These are phyloP conservation scores for Mrakia blollopis DNA, from an alignment of 768 basidiomycete genomes.

Conservation along the genomic window DNA sequence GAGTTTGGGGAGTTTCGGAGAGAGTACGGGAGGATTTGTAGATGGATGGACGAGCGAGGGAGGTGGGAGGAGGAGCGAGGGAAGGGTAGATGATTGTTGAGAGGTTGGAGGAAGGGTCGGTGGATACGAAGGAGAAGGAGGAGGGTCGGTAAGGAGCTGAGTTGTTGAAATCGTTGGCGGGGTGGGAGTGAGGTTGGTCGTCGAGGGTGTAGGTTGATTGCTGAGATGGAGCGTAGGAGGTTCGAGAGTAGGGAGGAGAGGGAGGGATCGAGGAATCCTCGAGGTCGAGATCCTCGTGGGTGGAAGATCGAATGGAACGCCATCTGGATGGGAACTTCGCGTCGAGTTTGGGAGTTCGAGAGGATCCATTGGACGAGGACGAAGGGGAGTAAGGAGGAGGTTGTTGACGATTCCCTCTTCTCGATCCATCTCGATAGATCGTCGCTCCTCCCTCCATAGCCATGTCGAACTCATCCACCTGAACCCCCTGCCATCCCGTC, in stretches of 20 bases:
- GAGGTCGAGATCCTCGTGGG: background rate
- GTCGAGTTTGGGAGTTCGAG: background rate
- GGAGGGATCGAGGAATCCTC: background rate
- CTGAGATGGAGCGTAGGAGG: background rate
- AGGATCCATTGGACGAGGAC: background rate
- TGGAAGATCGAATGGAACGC: conserved; percentile 5
- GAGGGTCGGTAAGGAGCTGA: background rate
- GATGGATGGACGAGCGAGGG: conserved; percentile 5
- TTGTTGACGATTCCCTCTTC: background rate
- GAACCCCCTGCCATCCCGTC: background rate
- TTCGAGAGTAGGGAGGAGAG: conserved; percentile 4
- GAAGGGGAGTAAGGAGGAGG: conserved; percentile 27
- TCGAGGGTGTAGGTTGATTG: background rate
- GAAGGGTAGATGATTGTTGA: background rate
- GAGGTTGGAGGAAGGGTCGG: background rate
- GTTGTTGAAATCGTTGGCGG: no score
- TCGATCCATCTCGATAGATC: background rate
- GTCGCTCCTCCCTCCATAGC: background rate
- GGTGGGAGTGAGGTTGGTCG: no score
- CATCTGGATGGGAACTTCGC: background rate
- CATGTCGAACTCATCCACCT: conserved; percentile 15
- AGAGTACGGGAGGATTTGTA: background rate
- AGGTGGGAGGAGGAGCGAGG: background rate
- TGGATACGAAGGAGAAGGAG: background rate
- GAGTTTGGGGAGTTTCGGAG: background rate